Conservation (phyloP, 768 basidiomycete species). For the Boletus speciosus region DNA sequence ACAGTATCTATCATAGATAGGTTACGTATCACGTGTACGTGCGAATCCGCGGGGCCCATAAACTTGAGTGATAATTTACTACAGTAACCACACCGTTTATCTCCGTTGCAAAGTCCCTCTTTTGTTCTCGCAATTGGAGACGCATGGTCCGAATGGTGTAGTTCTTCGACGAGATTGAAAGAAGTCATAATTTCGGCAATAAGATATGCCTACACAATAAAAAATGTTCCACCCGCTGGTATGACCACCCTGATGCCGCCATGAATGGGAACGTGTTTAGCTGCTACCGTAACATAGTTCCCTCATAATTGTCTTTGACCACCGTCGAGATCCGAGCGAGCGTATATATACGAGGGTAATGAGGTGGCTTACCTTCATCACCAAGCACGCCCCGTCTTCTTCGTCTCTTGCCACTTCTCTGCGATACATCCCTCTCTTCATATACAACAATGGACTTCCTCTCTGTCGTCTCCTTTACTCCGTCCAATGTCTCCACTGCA, state of each 20-base stretch:
- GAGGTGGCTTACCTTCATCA: not conserved
- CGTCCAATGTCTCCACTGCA: not conserved
- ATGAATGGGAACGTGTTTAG: not conserved
- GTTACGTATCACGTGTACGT: too few relatives aligned
- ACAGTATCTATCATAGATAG: too few relatives aligned
- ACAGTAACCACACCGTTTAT: too few relatives aligned
- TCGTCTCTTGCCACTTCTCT: constrained; percentile 1
- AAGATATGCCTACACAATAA: constrained; percentile 20
- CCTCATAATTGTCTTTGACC: constrained; percentile 14
- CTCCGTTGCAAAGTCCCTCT: not conserved
- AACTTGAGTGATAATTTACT: too few relatives aligned
- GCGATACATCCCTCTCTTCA: constrained; percentile 4
- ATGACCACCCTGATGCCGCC: not conserved
- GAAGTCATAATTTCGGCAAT: not conserved
- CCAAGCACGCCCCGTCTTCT: constrained; percentile 7
- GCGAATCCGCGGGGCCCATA: too few relatives aligned
- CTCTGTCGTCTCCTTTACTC: not conserved
- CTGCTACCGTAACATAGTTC: not conserved
- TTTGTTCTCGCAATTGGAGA: constrained; percentile 23
- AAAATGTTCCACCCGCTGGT: constrained; percentile 6
- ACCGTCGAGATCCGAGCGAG: not conserved
- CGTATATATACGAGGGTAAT: constrained; percentile 13
- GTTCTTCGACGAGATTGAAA: not conserved
- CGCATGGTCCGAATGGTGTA: not conserved
- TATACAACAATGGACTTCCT: constrained; percentile 22